These are phyloP conservation scores for Hordeum pubiflorum DNA, from an alignment of 202 grass and related monocot genomes.

Conservation along the genomic window DNA sequence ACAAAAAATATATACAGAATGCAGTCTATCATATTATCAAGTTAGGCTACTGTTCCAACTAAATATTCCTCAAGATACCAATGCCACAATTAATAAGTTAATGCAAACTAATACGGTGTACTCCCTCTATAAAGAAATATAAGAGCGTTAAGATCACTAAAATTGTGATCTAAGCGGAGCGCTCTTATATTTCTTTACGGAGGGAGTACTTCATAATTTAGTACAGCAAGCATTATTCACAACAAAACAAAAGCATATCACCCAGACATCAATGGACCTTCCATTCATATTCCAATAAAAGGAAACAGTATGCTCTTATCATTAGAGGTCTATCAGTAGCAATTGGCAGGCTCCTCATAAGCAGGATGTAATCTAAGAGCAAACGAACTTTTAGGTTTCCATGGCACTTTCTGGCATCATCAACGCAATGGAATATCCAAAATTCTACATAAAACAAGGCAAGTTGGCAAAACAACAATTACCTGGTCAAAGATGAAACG, in stretches of 20 bases:
- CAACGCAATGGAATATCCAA: background rate
- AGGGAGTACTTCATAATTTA: background rate
- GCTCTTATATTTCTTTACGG: too few relatives aligned
- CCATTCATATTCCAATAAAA: background rate
- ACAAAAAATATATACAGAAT: background rate
- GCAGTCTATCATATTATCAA: background rate
- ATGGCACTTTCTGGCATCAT: background rate
- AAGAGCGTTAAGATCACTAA: too few relatives aligned
- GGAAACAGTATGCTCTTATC: background rate
- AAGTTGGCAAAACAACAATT: slow-evolving; percentile 7
- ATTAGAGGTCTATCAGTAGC: background rate
- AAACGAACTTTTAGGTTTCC: background rate
- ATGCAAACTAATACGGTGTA: too few relatives aligned
- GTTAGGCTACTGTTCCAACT: background rate
- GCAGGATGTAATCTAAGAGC: background rate
- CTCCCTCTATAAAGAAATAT: too few relatives aligned
- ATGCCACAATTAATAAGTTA: background rate
- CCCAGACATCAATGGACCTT: background rate
- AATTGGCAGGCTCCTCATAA: background rate
- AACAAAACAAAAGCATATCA: background rate
- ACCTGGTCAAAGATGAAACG: slow-evolving; percentile 99
- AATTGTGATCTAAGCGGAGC: too few relatives aligned
- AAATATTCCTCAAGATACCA: background rate
- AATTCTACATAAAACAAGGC: background rate
- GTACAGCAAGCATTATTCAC: background rate